Evolutionary conservation across 2,329 filamentous ascomycete species (phyloP).

Genomic region (Setomelanomma holmii): DNA sequence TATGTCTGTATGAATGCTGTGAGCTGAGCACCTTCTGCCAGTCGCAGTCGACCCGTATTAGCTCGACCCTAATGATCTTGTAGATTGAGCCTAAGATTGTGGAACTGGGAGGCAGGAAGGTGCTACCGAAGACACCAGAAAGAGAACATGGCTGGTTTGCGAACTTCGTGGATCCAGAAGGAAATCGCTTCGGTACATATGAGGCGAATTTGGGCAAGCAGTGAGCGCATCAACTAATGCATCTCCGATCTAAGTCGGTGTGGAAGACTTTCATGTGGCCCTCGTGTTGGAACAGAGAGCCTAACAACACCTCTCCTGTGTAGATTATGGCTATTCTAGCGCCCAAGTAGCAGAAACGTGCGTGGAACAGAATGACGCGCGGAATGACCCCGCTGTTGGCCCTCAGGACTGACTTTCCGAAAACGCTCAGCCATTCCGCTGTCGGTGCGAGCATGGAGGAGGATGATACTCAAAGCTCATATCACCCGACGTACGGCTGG

Average conservation of each 20-base stretch:
- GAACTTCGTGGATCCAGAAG: constrained; percentile 29
- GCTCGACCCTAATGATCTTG: background rate
- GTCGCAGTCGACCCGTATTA: too few relatives aligned
- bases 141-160: constrained; percentile 23
- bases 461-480: too few relatives aligned
- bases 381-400: constrained; percentile 6
- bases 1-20: too few relatives aligned
- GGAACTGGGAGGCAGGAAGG: constrained; percentile 19
- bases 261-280: too few relatives aligned
- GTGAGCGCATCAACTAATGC: background rate
- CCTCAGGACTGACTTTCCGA: constrained; percentile 29
- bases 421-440: constrained; percentile 21
- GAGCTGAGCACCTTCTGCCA: too few relatives aligned
- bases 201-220: constrained; percentile 14
- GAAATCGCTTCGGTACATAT: constrained; percentile 26
- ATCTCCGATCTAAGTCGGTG: too few relatives aligned
- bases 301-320: too few relatives aligned
- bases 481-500: background rate
- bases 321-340: too few relatives aligned
- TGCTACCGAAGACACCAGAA: constrained; percentile 18
- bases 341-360: too few relatives aligned
- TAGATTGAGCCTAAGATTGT: constrained; percentile 20
- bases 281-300: too few relatives aligned
- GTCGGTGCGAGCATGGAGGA: too few relatives aligned
- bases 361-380: too few relatives aligned